Evolutionary conservation across 1,284 basidiomycete genomes (phyloP).

Genomic region (Pascua guehoae): DNA sequence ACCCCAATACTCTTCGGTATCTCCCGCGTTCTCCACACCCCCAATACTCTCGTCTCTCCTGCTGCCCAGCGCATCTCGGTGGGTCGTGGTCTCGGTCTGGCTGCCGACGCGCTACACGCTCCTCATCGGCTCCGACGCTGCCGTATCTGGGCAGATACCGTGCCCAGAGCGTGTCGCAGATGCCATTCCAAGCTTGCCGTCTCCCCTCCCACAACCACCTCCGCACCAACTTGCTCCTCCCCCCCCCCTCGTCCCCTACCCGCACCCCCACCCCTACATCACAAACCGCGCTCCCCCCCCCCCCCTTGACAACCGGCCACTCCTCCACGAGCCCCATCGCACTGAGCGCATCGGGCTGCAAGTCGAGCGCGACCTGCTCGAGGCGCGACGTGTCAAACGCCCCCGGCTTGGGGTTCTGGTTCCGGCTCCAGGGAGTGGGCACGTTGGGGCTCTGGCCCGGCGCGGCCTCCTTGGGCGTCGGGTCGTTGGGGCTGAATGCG

Average conservation of each 20-base stretch:
- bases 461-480: constrained; percentile 5
- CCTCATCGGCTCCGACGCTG: too few relatives aligned
- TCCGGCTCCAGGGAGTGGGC: constrained; percentile 70
- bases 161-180: too few relatives aligned
- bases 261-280: constrained; percentile 74
- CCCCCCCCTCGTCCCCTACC: not conserved
- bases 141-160: too few relatives aligned
- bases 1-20: too few relatives aligned
- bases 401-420: constrained; percentile 55
- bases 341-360: constrained; percentile 58
- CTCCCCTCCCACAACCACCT: not conserved
- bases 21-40: too few relatives aligned
- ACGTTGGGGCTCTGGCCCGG: constrained; percentile 69
- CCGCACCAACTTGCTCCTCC: not conserved
- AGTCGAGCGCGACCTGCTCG: constrained; percentile 80
- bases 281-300: constrained; percentile 79
- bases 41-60: too few relatives aligned
- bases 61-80: too few relatives aligned
- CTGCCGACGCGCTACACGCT: too few relatives aligned
- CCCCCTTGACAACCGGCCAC: constrained; percentile 77
- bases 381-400: constrained; percentile 53
- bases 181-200: not conserved
- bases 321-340: constrained; percentile 57
- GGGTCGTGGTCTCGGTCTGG: too few relatives aligned
- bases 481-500: constrained; percentile 2